Percentiles rank a stretch among this genome's conserved stretches.
Conservation (phyloP, 176 grass and related monocot genomes). For the Phyllostachys edulis region DNA sequence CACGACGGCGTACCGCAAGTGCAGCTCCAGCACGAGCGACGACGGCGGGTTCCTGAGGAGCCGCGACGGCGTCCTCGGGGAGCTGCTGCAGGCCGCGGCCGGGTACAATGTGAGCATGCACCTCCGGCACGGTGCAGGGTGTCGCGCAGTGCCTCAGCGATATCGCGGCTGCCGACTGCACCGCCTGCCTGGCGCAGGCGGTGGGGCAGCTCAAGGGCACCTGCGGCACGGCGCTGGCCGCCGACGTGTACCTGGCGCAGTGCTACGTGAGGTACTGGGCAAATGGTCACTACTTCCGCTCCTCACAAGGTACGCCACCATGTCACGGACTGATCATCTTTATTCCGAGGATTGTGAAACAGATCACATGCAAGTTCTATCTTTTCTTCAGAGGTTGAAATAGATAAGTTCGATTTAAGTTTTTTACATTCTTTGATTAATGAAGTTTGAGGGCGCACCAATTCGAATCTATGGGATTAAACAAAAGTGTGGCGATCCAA, state of each 20-base stretch:
- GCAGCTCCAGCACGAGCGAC: conserved; percentile 51
- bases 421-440: not conserved
- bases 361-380: not conserved
- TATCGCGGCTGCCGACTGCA: conserved; percentile 44
- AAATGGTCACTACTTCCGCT: conserved; percentile 47
- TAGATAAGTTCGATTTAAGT: not conserved
- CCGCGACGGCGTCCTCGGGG: conserved; percentile 57
- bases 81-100: conserved; percentile 33
- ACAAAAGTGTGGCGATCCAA: not conserved
- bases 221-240: conserved; percentile 59
- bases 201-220: conserved; percentile 52
- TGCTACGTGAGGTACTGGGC: conserved; percentile 88
- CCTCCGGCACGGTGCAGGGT: conserved; percentile 58
- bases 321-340: not conserved
- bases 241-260: conserved; percentile 71
- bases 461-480: not conserved
- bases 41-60: conserved; percentile 53
- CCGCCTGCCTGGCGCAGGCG: conserved; percentile 65
- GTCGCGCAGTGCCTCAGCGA: conserved; percentile 72
- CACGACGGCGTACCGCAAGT: conserved; percentile 54
- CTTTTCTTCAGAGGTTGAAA: not conserved
- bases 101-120: conserved; percentile 57
- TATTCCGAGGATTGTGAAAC: not conserved
- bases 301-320: conserved; percentile 47
- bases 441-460: not conserved